Conservation (phyloP, 1,139 yeast genomes). For the Geotrichum siamense region DNA sequence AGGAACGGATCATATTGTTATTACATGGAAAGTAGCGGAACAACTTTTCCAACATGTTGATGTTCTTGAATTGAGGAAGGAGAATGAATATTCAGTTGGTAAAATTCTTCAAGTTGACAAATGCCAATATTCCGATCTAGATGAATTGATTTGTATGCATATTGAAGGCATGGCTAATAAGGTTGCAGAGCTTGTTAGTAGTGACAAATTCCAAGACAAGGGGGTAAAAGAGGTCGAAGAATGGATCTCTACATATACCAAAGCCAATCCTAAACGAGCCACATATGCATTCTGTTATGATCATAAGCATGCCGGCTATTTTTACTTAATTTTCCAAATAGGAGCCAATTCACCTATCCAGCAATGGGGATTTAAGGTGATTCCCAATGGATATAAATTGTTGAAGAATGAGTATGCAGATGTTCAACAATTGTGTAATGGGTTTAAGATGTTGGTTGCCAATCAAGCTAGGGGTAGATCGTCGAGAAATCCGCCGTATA, state of each 20-base stretch:
- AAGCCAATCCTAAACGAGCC: slow-evolving; percentile 84
- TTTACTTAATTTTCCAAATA: slow-evolving; percentile 73
- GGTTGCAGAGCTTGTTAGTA: slow-evolving; percentile 74
- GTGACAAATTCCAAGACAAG: slow-evolving; percentile 86
- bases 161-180: slow-evolving; percentile 78
- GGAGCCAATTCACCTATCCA: slow-evolving; percentile 64
- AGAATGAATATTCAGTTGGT: slow-evolving; percentile 55
- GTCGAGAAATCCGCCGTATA: too few relatives aligned
- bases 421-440: slow-evolving; percentile 82
- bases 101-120: slow-evolving; percentile 62
- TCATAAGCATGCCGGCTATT: slow-evolving; percentile 89
- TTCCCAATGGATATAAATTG: slow-evolving; percentile 77
- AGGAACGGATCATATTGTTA: slow-evolving; percentile 80
- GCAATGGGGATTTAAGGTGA: slow-evolving; percentile 86
- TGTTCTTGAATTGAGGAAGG: slow-evolving; percentile 65
- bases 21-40: slow-evolving; percentile 94
- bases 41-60: slow-evolving; percentile 87
- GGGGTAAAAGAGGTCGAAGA: slow-evolving; percentile 72
- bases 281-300: slow-evolving; percentile 90
- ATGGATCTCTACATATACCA: slow-evolving; percentile 84
- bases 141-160: slow-evolving; percentile 85
- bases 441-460: slow-evolving; percentile 59
- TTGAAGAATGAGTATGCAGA: slow-evolving; percentile 78
- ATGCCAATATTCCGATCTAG: slow-evolving; percentile 70
- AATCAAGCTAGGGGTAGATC: slow-evolving; percentile 14